Evolutionary conservation across 2,329 filamentous ascomycete genomes (phyloP).

Genomic region (Colletotrichum truncatum): DNA sequence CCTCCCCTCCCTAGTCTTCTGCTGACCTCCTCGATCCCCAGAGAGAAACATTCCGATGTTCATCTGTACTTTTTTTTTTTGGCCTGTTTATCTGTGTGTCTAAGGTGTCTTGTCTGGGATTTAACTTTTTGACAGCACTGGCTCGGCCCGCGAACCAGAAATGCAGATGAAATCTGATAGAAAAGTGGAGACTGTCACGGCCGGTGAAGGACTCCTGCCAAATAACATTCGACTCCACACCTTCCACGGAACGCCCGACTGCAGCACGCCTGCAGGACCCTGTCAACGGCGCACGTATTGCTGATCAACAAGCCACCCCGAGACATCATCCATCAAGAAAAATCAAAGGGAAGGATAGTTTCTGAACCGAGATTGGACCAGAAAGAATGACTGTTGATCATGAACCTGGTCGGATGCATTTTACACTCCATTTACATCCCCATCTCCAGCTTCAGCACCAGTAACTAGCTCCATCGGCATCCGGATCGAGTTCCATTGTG

Average conservation of each 20-base stretch:
- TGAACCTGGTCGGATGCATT: neutral
- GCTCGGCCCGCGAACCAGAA: conserved; percentile 26
- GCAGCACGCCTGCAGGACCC: conserved; percentile 20
- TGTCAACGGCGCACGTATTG: conserved; percentile 20
- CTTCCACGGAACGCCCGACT: conserved; percentile 17
- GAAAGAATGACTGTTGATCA: neutral
- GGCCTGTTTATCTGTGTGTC: neutral
- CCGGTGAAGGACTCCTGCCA: conserved; percentile 22
- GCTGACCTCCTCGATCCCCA: neutral
- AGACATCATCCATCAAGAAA: neutral
- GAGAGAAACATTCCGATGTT: conserved; percentile 8
- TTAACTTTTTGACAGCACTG: conserved; percentile 27
- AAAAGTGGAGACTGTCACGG: conserved; percentile 9
- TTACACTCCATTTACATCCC: neutral
- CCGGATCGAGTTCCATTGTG: neutral
- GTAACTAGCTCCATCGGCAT: neutral
- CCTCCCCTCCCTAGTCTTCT: neutral
- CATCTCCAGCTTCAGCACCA: neutral
- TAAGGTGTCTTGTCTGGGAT: conserved; percentile 17
- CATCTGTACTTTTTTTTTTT: neutral
- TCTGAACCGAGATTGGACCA: neutral
- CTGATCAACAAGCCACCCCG: neutral
- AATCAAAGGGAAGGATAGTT: neutral
- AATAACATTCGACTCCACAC: conserved; percentile 21
- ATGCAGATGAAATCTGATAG: conserved; percentile 24